Base-by-base conservation (phyloP, 1,284 basidiomycete species). In the Ustilago curta region DNA sequence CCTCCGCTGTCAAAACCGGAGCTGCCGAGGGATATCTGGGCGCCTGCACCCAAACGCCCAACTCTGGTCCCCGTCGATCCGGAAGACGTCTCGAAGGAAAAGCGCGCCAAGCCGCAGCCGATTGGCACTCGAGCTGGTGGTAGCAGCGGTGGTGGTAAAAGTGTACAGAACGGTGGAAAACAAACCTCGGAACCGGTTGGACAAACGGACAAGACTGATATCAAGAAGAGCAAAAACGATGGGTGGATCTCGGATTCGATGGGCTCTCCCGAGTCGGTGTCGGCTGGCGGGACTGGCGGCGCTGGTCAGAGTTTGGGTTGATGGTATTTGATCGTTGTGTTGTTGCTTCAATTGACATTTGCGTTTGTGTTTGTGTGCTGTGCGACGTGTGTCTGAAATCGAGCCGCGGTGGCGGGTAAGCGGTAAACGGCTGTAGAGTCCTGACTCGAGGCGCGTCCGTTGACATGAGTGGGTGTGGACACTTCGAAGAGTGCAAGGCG, bases 21-120 rank as follows among this genome's bases (percentile, higher is more conserved):
- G 18, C 54, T 65, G 27, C 57, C 65, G 12, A 57, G 45, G 23
- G 66, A 68, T 6, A 74, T 74, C 23, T 74, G 71, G 71, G 71
- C 71, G 2, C 71, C 71, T 8, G 66, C 71, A 8, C 66, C 66
- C 1, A 69, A 62, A 31, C 61, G 65, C 27, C 54, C 66, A 5
- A 59, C 55, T 9, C 58, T 54, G 7, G 42, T 69, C 18, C 61
- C 42, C 9, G 59, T 62, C 1, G 71, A 74, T 42, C 71, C 71
- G 3, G 71, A 69, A 31, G 59, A 61, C 39, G 42, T 64, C 5
- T 59, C 70, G 19, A 49, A 29, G n/a, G 71, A 62, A 43, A 64
- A 62, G 19, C 52, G 71, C 2, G 49, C 59, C 42, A 65, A 62
- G 32, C 62, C 66, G 32, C 60, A 74, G 53, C 71, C 71, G 4